Evolutionary conservation across 179 eudicot species (phyloP).

Genomic region (Beta lomatogona): DNA sequence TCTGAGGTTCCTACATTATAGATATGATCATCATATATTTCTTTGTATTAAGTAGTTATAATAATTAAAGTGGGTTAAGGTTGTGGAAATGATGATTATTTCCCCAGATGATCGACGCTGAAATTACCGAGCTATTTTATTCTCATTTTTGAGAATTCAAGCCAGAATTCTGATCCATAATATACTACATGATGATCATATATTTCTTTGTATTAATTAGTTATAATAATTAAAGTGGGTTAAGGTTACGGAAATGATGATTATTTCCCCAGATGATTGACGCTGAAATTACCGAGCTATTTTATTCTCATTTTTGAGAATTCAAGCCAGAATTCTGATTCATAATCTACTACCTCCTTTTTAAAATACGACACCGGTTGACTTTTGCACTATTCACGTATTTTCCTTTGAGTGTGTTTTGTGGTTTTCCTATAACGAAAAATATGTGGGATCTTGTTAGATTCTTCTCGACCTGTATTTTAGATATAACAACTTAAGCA

Average conservation of each 20-base stretch:
- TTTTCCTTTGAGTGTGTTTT: no score
- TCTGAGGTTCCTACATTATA: slow-evolving; percentile 39
- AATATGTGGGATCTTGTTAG: no score
- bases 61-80: background rate
- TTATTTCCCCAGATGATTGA: slow-evolving; percentile 46
- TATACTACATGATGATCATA: no score
- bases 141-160: slow-evolving; percentile 29
- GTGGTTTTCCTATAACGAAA: no score
- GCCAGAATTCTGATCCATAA: slow-evolving; percentile 37
- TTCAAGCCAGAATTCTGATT: slow-evolving; percentile 40
- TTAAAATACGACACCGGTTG: no score
- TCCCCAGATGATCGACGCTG: slow-evolving; percentile 48
- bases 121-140: slow-evolving; percentile 32
- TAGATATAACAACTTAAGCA: no score
- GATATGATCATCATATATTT: no score
- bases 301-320: slow-evolving; percentile 23
- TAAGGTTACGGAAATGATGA: slow-evolving; percentile 28
- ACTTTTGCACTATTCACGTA: no score
- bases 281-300: slow-evolving; percentile 37
- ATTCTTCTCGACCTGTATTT: no score
- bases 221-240: background rate
- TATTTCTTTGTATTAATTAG: no score
- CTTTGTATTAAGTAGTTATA: no score
- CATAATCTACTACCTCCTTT: no score
- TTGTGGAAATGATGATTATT: slow-evolving; percentile 35